A percentile compares a stretch with the other conserved stretches of the same genome.
phyloP scores from a whole-genome alignment of 345 rosid species.

The Gossypium ekmanianum region DNA sequence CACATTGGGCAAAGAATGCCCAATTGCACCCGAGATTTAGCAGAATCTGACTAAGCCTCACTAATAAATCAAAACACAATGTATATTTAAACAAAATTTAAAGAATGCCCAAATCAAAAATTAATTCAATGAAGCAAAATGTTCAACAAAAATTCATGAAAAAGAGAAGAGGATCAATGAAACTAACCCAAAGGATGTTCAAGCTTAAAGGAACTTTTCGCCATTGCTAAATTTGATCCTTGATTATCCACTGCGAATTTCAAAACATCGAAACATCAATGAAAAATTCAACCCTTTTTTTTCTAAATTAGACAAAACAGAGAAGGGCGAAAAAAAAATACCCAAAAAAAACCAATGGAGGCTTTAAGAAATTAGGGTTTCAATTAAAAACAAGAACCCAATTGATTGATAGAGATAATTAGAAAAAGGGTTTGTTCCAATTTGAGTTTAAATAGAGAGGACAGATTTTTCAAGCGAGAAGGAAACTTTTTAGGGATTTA shows the following conservation, averaged over 20 bases:
- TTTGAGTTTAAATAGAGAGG: not conserved
- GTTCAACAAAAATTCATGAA: not conserved
- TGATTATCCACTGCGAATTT: constrained; percentile 42
- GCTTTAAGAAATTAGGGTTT: constrained; percentile 13
- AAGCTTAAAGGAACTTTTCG: constrained; percentile 61
- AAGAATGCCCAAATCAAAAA: not conserved
- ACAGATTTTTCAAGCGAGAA: not conserved
- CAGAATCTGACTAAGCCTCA: not conserved
- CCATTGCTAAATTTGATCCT: constrained; percentile 35
- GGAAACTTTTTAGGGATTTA: constrained; percentile 18
- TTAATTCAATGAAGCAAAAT: not conserved
- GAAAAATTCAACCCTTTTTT: not conserved
- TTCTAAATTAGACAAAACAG: not conserved
- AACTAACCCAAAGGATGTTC: constrained; percentile 64
- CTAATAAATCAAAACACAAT: not conserved
- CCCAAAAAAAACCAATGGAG: constrained; percentile 20
- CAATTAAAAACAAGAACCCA: not conserved
- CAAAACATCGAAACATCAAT: constrained; percentile 43
- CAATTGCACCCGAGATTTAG: not conserved
- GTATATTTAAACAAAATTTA: not conserved
- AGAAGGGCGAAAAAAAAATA: constrained; percentile 17
- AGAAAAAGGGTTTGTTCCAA: constrained; percentile 21
- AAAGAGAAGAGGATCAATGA: not conserved
- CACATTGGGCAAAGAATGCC: not conserved
- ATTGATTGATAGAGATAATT: constrained; percentile 15